Evolutionary conservation across 2,329 filamentous ascomycete species (phyloP).

Genomic region (Tympanopsis confertula): DNA sequence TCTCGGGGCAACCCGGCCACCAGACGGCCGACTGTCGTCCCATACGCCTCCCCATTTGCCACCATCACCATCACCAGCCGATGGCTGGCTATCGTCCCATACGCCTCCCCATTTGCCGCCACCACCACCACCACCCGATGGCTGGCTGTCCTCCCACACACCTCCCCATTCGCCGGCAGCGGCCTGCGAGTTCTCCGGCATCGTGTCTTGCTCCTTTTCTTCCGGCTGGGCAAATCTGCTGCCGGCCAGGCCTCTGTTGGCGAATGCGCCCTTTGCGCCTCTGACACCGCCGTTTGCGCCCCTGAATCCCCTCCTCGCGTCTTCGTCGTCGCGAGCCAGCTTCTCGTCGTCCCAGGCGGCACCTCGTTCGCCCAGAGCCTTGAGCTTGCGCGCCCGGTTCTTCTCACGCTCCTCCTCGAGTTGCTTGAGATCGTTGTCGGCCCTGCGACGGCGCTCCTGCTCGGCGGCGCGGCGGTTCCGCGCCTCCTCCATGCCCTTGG

Average conservation of each 20-base stretch:
- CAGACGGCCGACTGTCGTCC: too few species aligned
- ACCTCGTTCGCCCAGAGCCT: constrained; percentile 40
- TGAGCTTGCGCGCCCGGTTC: constrained; percentile 49
- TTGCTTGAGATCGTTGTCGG: constrained; percentile 36
- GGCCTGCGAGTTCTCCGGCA: constrained; percentile 8
- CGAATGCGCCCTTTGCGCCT: constrained; percentile 28
- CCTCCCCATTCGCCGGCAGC: constrained; percentile 9
- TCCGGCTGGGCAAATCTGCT: constrained; percentile 28
- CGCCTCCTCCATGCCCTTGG: constrained; percentile 42
- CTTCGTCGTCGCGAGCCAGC: constrained; percentile 25
- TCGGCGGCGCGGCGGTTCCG: constrained; percentile 37
- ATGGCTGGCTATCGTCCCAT: too few species aligned
- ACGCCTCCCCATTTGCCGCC: too few species aligned
- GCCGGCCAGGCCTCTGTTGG: constrained; percentile 23
- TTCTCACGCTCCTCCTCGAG: constrained; percentile 48
- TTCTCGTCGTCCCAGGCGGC: constrained; percentile 50
- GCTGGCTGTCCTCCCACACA: too few species aligned
- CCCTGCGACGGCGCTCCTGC: constrained; percentile 34
- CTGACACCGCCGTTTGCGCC: constrained; percentile 24
- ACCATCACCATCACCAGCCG: too few species aligned
- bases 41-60: too few species aligned
- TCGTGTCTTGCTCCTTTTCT: constrained; percentile 13
- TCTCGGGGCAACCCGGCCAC: too few species aligned
- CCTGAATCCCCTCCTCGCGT: constrained; percentile 24
- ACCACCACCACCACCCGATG: too few species aligned